Conservation (phyloP, 768 basidiomycete genomes). For the Suillus spraguei region DNA sequence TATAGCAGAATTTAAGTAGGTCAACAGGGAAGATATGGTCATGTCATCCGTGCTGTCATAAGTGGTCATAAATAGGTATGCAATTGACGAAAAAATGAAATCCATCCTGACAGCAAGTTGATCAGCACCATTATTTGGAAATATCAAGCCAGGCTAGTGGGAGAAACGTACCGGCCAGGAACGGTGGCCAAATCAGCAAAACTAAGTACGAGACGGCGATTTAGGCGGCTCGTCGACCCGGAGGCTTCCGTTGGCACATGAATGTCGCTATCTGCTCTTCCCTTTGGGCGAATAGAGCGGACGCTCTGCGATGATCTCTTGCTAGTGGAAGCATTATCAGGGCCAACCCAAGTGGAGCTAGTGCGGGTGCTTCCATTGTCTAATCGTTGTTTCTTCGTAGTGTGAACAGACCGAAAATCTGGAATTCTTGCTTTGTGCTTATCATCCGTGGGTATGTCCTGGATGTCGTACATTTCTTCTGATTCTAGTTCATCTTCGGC, state of each 20-base stretch:
- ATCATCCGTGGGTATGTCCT: conserved; percentile 25
- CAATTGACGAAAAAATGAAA: conserved; percentile 63
- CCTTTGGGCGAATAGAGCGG: conserved; percentile 31
- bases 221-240: conserved; percentile 21
- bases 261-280: conserved; percentile 27
- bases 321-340: conserved; percentile 14
- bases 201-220: conserved; percentile 29
- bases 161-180: conserved; percentile 56
- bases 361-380: conserved; percentile 11
- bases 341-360: conserved; percentile 20
- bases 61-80: conserved; percentile 67
- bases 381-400: conserved; percentile 29
- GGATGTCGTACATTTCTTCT: conserved; percentile 34
- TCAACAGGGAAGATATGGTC: conserved; percentile 66
- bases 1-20: conserved; percentile 76
- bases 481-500: conserved; percentile 40
- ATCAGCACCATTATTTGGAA: conserved; percentile 13
- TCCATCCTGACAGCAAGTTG: conserved; percentile 41
- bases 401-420: conserved; percentile 21
- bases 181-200: conserved; percentile 64
- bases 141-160: conserved; percentile 11
- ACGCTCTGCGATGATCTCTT: conserved; percentile 27
- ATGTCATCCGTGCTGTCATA: conserved; percentile 69
- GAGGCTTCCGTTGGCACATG: conserved; percentile 19
- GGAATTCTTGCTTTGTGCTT: conserved; percentile 28